Percentiles rank a stretch among this genome's conserved stretches.
Conservation (phyloP, 495 filamentous ascomycete species). For the Trichoderma erinaceum region DNA sequence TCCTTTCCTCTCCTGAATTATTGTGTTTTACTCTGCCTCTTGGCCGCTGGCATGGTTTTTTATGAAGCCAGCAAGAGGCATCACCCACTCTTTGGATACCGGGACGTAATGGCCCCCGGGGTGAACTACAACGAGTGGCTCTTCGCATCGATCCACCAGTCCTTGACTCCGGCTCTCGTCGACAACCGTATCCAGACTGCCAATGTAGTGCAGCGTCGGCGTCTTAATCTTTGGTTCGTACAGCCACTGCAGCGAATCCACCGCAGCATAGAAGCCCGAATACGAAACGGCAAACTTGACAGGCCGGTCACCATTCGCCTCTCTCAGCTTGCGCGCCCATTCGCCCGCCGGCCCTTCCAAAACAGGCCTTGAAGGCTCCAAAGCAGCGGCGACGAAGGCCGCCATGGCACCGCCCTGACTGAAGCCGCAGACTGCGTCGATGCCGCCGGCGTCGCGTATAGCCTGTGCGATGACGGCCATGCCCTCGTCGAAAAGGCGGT, state of each 20-base stretch:
- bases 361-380: constrained; percentile 46
- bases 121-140: constrained; percentile 65
- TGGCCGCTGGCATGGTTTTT: constrained; percentile 38
- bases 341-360: neutral
- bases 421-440: constrained; percentile 73
- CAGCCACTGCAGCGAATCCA: constrained; percentile 16
- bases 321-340: constrained; percentile 35
- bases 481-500: constrained; percentile 60
- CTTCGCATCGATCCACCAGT: constrained; percentile 62
- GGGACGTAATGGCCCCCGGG: constrained; percentile 94
- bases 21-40: neutral
- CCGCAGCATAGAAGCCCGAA: constrained; percentile 14
- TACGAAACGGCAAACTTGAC: constrained; percentile 78
- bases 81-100: constrained; percentile 69
- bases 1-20: neutral
- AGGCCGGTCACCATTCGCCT: constrained; percentile 47
- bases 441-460: constrained; percentile 51
- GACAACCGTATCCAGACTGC: constrained; percentile 82
- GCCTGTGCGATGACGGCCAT: constrained; percentile 52
- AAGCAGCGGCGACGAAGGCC: constrained; percentile 52
- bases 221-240: constrained; percentile 52
- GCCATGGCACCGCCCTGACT: constrained; percentile 64
- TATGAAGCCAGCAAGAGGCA: constrained; percentile 69
- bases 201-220: constrained; percentile 75
- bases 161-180: constrained; percentile 62